phyloP scores from a whole-genome alignment of 2,329 filamentous ascomycete species.

The Verruconis gallopava region DNA sequence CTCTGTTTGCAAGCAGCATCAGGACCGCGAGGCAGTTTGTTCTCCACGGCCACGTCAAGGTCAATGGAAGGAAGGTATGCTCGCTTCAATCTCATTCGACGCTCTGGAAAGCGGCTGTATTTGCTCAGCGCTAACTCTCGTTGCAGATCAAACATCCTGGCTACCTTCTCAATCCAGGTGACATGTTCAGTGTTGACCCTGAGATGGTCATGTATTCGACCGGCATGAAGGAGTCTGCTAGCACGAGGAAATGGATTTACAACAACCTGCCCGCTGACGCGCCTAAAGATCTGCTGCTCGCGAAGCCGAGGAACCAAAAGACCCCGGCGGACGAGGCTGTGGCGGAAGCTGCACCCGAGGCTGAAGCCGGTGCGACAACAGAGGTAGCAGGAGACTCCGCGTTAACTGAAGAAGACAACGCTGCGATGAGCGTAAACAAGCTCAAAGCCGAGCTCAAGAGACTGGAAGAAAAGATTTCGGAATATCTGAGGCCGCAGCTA shows the following conservation, averaged over 20 bases:
- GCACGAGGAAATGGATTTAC: background rate
- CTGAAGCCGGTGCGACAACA: background rate
- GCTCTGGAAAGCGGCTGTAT: too few species aligned
- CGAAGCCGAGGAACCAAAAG: conserved; percentile 43
- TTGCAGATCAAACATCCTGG: conserved; percentile 76
- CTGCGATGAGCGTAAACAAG: background rate
- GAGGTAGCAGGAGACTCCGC: background rate
- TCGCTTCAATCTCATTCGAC: too few species aligned
- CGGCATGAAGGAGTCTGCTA: conserved; percentile 35
- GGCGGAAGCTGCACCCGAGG: background rate
- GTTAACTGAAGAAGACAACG: background rate
- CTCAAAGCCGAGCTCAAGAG: background rate
- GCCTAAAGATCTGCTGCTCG: conserved; percentile 63
- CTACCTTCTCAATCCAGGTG: conserved; percentile 90
- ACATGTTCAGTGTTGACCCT: conserved; percentile 92
- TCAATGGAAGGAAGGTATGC: conserved; percentile 86
- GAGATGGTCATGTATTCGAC: conserved; percentile 83
- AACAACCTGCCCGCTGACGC: conserved; percentile 29
- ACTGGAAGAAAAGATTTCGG: background rate
- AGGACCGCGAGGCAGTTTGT: conserved; percentile 91
- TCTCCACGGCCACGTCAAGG: conserved; percentile 81
- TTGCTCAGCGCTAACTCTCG: background rate
- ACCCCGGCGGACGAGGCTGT: background rate
- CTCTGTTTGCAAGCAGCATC: conserved; percentile 85
- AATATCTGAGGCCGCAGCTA: background rate